These are phyloP conservation scores for Neopestalotiopsis rosae DNA, from an alignment of 2,329 filamentous ascomycete species.

Conservation along the genomic window DNA sequence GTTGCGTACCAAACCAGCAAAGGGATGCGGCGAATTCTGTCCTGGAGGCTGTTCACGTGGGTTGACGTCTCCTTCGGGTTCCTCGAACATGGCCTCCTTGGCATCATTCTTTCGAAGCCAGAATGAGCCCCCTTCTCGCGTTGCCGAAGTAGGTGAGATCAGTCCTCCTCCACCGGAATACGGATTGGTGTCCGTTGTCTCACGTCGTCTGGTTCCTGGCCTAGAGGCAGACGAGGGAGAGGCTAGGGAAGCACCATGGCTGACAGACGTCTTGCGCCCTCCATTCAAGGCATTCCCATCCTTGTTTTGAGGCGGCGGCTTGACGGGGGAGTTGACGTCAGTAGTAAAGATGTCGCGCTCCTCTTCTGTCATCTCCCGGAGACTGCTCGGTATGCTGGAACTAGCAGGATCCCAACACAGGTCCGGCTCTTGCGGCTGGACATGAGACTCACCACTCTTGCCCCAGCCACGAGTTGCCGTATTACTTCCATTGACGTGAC, in stretches of 20 bases:
- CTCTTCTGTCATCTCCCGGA: slow-evolving; percentile 70
- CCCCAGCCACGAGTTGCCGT: slow-evolving; percentile 72
- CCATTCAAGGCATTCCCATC: slow-evolving; percentile 66
- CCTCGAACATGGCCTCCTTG: slow-evolving; percentile 58
- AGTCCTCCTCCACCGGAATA: slow-evolving; percentile 54
- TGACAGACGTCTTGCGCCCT: slow-evolving; percentile 83
- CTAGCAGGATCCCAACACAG: slow-evolving; percentile 87
- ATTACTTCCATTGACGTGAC: slow-evolving; percentile 74
- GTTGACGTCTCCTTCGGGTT: slow-evolving; percentile 49
- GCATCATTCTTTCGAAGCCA: slow-evolving; percentile 64
- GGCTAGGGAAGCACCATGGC: slow-evolving; percentile 69
- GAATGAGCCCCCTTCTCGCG: slow-evolving; percentile 59
- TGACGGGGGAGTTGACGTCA: slow-evolving; percentile 93
- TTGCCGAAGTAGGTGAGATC: slow-evolving; percentile 65
- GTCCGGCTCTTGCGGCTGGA: slow-evolving; percentile 80
- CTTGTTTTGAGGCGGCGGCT: slow-evolving; percentile 80
- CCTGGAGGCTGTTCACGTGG: slow-evolving; percentile 34
- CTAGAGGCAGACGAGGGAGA: slow-evolving; percentile 76
- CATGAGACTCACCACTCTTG: slow-evolving; percentile 76
- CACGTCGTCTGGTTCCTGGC: slow-evolving; percentile 79
- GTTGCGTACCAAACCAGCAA: slow-evolving; percentile 57
- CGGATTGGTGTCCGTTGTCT: slow-evolving; percentile 75
- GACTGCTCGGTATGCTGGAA: slow-evolving; percentile 70
- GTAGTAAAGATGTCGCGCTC: slow-evolving; percentile 79
- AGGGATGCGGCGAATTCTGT: slow-evolving; percentile 38